These are phyloP conservation scores for Neurospora cerealis DNA, from an alignment of 495 filamentous ascomycete species.

Conservation along the genomic window DNA sequence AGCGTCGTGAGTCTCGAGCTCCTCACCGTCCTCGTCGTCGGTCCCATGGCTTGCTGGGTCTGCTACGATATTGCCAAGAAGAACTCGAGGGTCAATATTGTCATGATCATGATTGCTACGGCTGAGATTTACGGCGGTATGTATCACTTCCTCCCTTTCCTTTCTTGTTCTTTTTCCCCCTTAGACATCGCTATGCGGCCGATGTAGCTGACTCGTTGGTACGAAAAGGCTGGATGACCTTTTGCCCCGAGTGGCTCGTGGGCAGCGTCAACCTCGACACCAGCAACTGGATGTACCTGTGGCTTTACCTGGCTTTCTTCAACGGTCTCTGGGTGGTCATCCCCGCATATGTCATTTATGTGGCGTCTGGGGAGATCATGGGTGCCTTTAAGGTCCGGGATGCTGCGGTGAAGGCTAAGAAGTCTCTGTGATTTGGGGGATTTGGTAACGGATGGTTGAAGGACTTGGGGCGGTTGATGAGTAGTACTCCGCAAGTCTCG, in stretches of 20 bases:
- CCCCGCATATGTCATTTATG: constrained; percentile 66
- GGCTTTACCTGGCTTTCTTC: constrained; percentile 87
- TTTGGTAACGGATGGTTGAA: not conserved
- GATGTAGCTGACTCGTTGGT: not conserved
- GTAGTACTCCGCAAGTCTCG: not conserved
- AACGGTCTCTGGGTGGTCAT: constrained; percentile 83
- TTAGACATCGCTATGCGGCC: not conserved
- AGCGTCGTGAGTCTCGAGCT: constrained; percentile 75
- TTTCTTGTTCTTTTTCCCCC: not conserved
- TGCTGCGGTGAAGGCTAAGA: constrained; percentile 17
- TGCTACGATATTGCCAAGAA: constrained; percentile 54
- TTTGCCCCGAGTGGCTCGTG: constrained; percentile 86
- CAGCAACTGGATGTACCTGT: constrained; percentile 74
- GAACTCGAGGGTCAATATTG: constrained; percentile 54
- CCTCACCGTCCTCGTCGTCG: constrained; percentile 71
- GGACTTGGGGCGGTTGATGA: not conserved
- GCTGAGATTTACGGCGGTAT: constrained; percentile 86
- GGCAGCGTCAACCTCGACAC: constrained; percentile 67
- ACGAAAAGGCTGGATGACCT: constrained; percentile 75
- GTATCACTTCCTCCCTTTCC: constrained; percentile 1
- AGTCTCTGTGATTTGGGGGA: not conserved
- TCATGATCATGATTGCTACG: constrained; percentile 69
- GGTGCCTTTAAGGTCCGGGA: constrained; percentile 40
- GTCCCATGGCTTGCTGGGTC: constrained; percentile 59
- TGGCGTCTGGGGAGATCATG: constrained; percentile 50